Base-by-base conservation (phyloP, 495 filamentous ascomycete genomes). In the Aspergillus asperescens region DNA sequence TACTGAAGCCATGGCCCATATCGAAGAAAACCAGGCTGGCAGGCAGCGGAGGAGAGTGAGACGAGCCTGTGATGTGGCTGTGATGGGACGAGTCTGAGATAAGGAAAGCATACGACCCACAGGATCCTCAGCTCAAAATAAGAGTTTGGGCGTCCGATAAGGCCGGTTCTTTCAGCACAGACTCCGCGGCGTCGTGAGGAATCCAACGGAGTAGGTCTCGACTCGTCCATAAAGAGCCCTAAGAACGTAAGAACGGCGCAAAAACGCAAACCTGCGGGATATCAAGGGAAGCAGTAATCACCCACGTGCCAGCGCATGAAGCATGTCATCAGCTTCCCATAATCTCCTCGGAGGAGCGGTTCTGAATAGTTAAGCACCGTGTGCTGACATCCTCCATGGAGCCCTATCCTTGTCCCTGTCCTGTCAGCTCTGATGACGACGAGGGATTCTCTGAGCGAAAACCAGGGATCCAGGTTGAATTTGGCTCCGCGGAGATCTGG, bases 101-200 rank as follows among this genome's bases (percentile, higher is more conserved):
- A 46, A 37, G 41, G 15, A 46, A 44, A 38, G 41, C 29, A 45
- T 45, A 45, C 23, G 39, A 44, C 50, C 40, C 41, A 52, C 50
- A 38, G 40, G 44, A 47, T 34, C 28, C 18, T 35, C 28, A 27
- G 16, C 46, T 49, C 23, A 4, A 7, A 34, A 45, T 13, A 32
- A 49, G 34, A 49, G 34, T 49, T 38, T 28, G 32, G n/a, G 22
- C 29, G 28, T 22, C 31, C 24, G 32, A 49, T 49, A 49, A 49
- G 22, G 32, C 23, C 32, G 7, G 12, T 27, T 25, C 28, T 39
- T 9, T 32, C 20, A 28, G 46, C 32, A 49, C 46, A 38, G 46
- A 49, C 46, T 49, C 46, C 46, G 46, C 32, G 46, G 46, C 19
- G 8, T 4, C 9, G 18, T 7, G 20, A 12, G 32, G 28, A 20